Conservation (phyloP, 805 yeast genomes). For the Hanseniaspora osmophila region DNA sequence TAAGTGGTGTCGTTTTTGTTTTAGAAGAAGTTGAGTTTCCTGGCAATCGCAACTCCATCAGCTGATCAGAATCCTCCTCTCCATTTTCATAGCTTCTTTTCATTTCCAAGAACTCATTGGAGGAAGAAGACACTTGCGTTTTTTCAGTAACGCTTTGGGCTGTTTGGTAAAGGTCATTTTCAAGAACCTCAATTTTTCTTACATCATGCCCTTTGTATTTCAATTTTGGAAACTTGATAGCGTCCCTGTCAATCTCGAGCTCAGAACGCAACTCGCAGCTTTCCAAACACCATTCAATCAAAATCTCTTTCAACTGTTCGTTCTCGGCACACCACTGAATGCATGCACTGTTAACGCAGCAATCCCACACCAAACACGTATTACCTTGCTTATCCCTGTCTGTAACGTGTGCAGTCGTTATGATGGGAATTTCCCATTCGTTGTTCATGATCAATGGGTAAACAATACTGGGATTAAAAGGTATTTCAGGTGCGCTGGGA, state of each 20-base stretch:
- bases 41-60: constrained; percentile 10
- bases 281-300: constrained; percentile 76
- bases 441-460: constrained; percentile 52
- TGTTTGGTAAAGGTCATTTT: constrained; percentile 26
- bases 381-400: constrained; percentile 60
- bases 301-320: constrained; percentile 43
- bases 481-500: constrained; percentile 40
- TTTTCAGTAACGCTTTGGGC: constrained; percentile 11
- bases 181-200: constrained; percentile 30
- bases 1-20: constrained; percentile 28
- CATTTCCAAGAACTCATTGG: constrained; percentile 31
- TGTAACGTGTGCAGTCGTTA: constrained; percentile 41
- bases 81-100: constrained; percentile 16
- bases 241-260: constrained; percentile 45
- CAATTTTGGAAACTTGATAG: constrained; percentile 55
- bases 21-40: background rate
- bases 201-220: constrained; percentile 46
- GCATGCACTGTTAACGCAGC: constrained; percentile 55
- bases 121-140: constrained; percentile 9
- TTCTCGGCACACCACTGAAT: constrained; percentile 48
- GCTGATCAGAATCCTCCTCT: constrained; percentile 10
- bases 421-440: constrained; percentile 77
- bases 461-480: constrained; percentile 42
- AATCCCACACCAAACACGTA: constrained; percentile 56
- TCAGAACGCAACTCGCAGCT: constrained; percentile 47